phyloP scores from a whole-genome alignment of 2,329 filamentous ascomycete species.

The Clonostachys solani region DNA sequence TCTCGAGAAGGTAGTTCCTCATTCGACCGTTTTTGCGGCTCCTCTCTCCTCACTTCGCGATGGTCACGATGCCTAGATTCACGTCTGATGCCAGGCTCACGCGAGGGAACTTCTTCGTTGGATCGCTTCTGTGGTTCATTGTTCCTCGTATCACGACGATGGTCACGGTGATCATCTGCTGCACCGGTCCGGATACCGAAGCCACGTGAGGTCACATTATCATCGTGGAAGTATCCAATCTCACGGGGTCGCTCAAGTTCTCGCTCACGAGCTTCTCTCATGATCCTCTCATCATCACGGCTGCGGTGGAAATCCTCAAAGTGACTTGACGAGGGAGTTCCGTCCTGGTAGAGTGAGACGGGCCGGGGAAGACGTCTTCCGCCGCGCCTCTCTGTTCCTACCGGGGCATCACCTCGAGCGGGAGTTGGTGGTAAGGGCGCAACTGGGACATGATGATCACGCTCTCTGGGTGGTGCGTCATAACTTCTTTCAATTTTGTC shows the following conservation, averaged over 20 bases:
- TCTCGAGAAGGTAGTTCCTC: conserved; percentile 4
- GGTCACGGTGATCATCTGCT: conserved; percentile 35
- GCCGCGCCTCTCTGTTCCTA: conserved; percentile 10
- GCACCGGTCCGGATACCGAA: conserved; percentile 46
- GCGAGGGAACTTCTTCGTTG: conserved; percentile 18
- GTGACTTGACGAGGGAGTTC: conserved; percentile 32
- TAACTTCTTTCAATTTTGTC: conserved; percentile 60
- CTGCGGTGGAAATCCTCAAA: conserved; percentile 43
- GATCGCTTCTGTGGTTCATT: conserved; percentile 20
- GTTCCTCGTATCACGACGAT: conserved; percentile 20
- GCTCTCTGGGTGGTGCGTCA: conserved; percentile 15
- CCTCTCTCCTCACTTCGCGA: conserved; percentile 12
- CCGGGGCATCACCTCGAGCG: background rate
- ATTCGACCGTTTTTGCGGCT: conserved; percentile 6
- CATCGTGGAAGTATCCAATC: conserved; percentile 35
- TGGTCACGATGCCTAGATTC: conserved; percentile 19
- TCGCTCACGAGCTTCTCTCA: conserved; percentile 34
- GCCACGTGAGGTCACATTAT: conserved; percentile 39
- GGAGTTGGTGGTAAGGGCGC: conserved; percentile 32
- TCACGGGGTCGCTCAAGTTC: conserved; percentile 27
- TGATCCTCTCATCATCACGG: conserved; percentile 40
- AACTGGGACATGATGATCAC: conserved; percentile 11
- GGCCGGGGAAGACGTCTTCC: conserved; percentile 29
- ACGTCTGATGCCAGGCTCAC: conserved; percentile 18
- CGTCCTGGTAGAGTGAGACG: conserved; percentile 50